Conservation (phyloP, 1,284 basidiomycete species). For the Boletus albobrunnescens region DNA sequence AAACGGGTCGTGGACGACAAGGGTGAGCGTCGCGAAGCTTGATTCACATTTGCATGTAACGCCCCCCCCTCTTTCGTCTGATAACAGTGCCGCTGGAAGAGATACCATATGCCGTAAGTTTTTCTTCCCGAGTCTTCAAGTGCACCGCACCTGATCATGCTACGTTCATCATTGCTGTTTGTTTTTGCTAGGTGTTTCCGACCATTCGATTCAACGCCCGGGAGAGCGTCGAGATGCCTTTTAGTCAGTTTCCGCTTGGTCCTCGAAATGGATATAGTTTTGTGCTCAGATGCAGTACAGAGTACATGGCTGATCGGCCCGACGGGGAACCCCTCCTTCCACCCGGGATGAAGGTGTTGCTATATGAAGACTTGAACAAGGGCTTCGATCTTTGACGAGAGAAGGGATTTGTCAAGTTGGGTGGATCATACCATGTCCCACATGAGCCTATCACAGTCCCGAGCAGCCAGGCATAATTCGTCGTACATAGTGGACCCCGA, state of each 20-base stretch:
- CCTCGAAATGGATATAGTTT: background rate
- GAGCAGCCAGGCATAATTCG: too few species aligned
- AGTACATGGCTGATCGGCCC: constrained; percentile 53
- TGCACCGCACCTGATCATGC: background rate
- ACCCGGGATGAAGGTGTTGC: constrained; percentile 81
- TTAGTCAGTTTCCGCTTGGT: constrained; percentile 52
- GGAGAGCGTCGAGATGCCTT: constrained; percentile 94
- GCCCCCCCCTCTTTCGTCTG: background rate
- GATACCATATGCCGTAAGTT: constrained; percentile 67
- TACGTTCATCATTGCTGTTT: background rate
- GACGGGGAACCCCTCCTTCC: constrained; percentile 68
- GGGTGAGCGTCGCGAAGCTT: constrained; percentile 37
- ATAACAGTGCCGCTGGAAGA: constrained; percentile 44
- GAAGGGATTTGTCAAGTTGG: background rate
- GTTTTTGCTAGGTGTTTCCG: constrained; percentile 67
- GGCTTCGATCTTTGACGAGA: constrained; percentile 58
- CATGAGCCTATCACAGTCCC: background rate
- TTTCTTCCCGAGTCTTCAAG: background rate
- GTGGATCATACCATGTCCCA: background rate
- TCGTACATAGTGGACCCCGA: too few species aligned
- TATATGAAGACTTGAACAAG: constrained; percentile 83
- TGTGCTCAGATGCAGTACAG: constrained; percentile 34
- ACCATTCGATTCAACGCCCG: constrained; percentile 79
- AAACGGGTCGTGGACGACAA: constrained; percentile 83
- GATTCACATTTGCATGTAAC: background rate